Evolutionary conservation across 2,329 filamentous ascomycete species (phyloP), one percentile per base, ranked within the genome.

Genomic region (Colletotrichum eremochloae): DNA sequence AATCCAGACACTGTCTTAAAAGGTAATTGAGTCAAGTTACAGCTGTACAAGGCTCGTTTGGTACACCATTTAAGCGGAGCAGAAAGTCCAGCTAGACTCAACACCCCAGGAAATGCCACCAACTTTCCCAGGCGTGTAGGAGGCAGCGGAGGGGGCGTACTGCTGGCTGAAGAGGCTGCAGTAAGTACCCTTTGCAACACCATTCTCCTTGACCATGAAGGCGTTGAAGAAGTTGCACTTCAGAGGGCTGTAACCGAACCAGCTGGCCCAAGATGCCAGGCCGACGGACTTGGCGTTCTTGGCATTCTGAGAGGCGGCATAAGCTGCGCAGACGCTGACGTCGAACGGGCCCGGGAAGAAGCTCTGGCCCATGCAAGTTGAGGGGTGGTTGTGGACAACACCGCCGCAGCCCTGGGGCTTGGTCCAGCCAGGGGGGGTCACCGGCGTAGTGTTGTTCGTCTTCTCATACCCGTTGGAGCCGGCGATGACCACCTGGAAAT

Each of bases 381-480:
- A 31, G 12, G 70, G 70, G 60, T 72, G 70, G 61, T 31, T 61
- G 60, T 72, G 70, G 42, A 64, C 42, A 1, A 7, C 7, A 14
- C 60, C 14, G 40, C 67, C 40, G 66, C 70, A 72, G 66, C 20
- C 50, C 61, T 70, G 46, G 46, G 70, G 70, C 46, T 72, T 72
- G 14, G 46, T 72, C 70, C 70, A 72, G 66, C 70, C 70, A 42
- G 70, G 40, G 31, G 70, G 70, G 24, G 18, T 70, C 12, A 33
- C 0, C 20, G 70, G 70, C 9, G 53, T 64, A 11, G 70, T 72
- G 61, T 48, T 70, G 66, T 70, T 72, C 12, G 70, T 72, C 66
- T 72, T 72, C 67, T 72, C 53, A 46, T 75, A 75, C 1, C 74
- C 74, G 74, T 75, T 75, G 57, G 74, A 75, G 40, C 52, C 74